These are phyloP conservation scores for Globisporangium viniferum DNA, from an alignment of 352 stramenopile species.

Conservation along the genomic window DNA sequence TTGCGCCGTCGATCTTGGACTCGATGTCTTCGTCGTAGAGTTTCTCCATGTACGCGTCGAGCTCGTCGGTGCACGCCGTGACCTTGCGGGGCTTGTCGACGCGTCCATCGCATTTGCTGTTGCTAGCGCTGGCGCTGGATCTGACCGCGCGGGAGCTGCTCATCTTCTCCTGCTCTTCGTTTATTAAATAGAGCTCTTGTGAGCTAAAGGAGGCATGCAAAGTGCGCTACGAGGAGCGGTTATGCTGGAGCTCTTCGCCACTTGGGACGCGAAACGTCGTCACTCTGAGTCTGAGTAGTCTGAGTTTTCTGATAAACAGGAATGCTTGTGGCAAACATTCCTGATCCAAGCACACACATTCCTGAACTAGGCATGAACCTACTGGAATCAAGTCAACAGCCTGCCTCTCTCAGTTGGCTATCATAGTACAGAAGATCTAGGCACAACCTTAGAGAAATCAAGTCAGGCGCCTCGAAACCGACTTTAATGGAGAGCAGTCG, in stretches of 20 bases:
- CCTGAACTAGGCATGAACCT: not conserved
- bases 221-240: conserved; percentile 1
- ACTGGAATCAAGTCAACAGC: not conserved
- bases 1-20: conserved; percentile 84
- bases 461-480: too few species aligned
- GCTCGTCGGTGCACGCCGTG: conserved; percentile 62
- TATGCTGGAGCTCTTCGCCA: conserved; percentile 2
- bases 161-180: not conserved
- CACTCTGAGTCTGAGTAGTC: not conserved
- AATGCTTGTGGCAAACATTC: not conserved
- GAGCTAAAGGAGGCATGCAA: not conserved
- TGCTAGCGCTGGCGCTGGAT: not conserved
- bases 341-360: too few species aligned
- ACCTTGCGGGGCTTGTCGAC: conserved; percentile 47
- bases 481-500: too few species aligned
- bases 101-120: conserved; percentile 18
- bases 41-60: conserved; percentile 94
- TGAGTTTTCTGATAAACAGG: not conserved
- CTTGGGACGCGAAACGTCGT: conserved; percentile 5
- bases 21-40: conserved; percentile 91
- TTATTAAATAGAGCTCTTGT: not conserved
- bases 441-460: too few species aligned
- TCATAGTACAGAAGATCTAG: too few species aligned
- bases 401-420: too few species aligned
- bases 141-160: conserved; percentile 19